phyloP scores from a whole-genome alignment of 2,329 filamentous ascomycete species.

The Hypoxylon sp. region DNA sequence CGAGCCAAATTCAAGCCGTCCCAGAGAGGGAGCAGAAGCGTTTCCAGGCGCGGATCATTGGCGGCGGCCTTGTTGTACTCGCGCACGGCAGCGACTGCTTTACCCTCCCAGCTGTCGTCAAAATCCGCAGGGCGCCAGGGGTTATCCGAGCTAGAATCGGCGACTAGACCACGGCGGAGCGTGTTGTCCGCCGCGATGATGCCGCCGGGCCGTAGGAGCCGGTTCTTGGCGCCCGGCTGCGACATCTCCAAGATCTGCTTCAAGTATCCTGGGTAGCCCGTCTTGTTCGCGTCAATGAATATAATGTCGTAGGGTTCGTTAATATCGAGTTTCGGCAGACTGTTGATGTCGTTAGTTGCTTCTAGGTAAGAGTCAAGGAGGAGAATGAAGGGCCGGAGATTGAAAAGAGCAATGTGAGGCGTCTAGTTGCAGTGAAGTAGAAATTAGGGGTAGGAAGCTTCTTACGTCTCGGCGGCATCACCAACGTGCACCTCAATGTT shows the following conservation, averaged over 20 bases:
- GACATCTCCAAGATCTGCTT: conserved; percentile 62
- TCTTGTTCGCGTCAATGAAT: conserved; percentile 69
- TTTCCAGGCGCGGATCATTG: conserved; percentile 57
- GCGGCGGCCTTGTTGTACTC: conserved; percentile 57
- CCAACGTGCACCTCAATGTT: conserved; percentile 65
- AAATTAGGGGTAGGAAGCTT: conserved; percentile 5
- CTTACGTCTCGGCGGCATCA: conserved; percentile 63
- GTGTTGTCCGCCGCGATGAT: conserved; percentile 70
- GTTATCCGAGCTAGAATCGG: conserved; percentile 58
- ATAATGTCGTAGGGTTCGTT: conserved; percentile 66
- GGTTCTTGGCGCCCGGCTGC: conserved; percentile 53
- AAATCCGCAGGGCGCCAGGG: conserved; percentile 47
- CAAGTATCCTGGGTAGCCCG: conserved; percentile 66
- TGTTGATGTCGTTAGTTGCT: conserved; percentile 25
- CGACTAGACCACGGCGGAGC: conserved; percentile 64
- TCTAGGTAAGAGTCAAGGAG: not conserved
- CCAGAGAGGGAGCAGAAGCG: conserved; percentile 60
- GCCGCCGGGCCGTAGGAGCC: conserved; percentile 64
- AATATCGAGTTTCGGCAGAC: conserved; percentile 49
- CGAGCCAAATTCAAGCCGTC: conserved; percentile 60
- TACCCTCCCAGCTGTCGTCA: conserved; percentile 34
- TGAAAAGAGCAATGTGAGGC: not conserved
- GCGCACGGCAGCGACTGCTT: conserved; percentile 52
- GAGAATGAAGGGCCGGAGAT: not conserved
- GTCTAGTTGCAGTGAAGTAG: not conserved